Percentiles rank a stretch among this genome's conserved stretches.
These are phyloP conservation scores for Serendipita indica DNA, from an alignment of 768 basidiomycete genomes.

Conservation along the genomic window DNA sequence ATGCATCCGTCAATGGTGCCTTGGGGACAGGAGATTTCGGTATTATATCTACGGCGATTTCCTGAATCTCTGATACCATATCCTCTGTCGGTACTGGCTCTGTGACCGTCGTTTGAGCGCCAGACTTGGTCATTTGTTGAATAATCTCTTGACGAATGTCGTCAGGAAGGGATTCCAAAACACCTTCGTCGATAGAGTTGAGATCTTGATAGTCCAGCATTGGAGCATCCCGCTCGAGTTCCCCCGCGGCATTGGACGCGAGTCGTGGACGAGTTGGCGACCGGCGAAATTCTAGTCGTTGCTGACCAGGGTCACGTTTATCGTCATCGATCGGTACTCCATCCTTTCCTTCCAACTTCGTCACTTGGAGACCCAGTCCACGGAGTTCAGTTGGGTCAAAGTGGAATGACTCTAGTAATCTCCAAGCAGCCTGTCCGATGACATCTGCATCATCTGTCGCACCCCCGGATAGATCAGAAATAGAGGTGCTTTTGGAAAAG, in stretches of 20 bases:
- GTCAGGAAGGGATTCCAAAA: conserved; percentile 54
- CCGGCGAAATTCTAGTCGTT: background rate
- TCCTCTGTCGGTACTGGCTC: background rate
- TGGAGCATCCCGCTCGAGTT: conserved; percentile 21
- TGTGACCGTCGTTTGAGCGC: background rate
- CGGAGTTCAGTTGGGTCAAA: conserved; percentile 80
- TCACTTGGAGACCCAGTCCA: conserved; percentile 81
- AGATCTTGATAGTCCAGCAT: conserved; percentile 63
- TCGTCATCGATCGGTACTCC: conserved; percentile 21
- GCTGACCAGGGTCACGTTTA: background rate
- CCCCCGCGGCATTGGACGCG: background rate
- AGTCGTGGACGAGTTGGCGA: background rate
- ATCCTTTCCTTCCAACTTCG: conserved; percentile 57
- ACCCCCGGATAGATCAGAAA: conserved; percentile 35
- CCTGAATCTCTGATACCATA: background rate
- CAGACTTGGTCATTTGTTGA: conserved; percentile 31
- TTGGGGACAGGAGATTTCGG: background rate
- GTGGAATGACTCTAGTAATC: conserved; percentile 51
- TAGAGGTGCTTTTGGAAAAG: conserved; percentile 56
- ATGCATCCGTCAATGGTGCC: conserved; percentile 30
- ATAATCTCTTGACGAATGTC: conserved; percentile 58
- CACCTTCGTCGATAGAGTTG: conserved; percentile 53
- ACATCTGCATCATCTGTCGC: conserved; percentile 58
- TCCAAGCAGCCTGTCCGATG: conserved; percentile 67
- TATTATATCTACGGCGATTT: background rate